A percentile compares a stretch with the other conserved stretches of the same genome.
phyloP scores from a whole-genome alignment of 148 eudicot species.

The Chenopodium formosanum region DNA sequence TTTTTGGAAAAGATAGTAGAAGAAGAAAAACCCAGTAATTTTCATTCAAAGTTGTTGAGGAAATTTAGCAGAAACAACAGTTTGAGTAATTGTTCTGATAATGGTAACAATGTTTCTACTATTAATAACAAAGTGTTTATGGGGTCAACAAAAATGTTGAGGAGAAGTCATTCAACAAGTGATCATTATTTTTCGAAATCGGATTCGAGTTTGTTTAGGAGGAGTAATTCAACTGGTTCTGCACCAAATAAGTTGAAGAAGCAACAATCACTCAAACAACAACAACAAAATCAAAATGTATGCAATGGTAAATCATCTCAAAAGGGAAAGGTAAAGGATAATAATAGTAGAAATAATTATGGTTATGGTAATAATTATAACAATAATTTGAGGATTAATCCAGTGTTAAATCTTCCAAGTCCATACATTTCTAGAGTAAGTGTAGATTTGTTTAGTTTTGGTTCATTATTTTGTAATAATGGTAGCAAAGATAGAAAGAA shows the following conservation, averaged over 20 bases:
- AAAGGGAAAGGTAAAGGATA: slow-evolving; percentile 42
- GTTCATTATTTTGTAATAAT: slow-evolving; percentile 67
- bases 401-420: slow-evolving; percentile 58
- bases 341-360: slow-evolving; percentile 34
- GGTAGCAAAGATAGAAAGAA: slow-evolving; percentile 55
- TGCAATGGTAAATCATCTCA: slow-evolving; percentile 4
- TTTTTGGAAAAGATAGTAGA: slow-evolving; percentile 30
- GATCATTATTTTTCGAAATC: slow-evolving; percentile 9
- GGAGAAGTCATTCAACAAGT: slow-evolving; percentile 18
- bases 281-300: slow-evolving; percentile 12
- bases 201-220: slow-evolving; percentile 14
- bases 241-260: slow-evolving; percentile 42
- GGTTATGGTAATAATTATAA: slow-evolving; percentile 21
- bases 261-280: slow-evolving; percentile 39
- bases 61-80: slow-evolving; percentile 57
- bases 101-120: neutral
- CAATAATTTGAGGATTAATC: slow-evolving; percentile 37
- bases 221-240: slow-evolving; percentile 87
- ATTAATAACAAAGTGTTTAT: slow-evolving; percentile 37
- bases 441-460: slow-evolving; percentile 65
- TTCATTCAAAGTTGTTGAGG: slow-evolving; percentile 37
- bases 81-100: slow-evolving; percentile 27
- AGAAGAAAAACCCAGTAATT: slow-evolving; percentile 36
- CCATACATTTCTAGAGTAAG: slow-evolving; percentile 52
- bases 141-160: slow-evolving; percentile 25